Conservation (phyloP, 768 basidiomycete genomes). For the Serendipita sp. region DNA sequence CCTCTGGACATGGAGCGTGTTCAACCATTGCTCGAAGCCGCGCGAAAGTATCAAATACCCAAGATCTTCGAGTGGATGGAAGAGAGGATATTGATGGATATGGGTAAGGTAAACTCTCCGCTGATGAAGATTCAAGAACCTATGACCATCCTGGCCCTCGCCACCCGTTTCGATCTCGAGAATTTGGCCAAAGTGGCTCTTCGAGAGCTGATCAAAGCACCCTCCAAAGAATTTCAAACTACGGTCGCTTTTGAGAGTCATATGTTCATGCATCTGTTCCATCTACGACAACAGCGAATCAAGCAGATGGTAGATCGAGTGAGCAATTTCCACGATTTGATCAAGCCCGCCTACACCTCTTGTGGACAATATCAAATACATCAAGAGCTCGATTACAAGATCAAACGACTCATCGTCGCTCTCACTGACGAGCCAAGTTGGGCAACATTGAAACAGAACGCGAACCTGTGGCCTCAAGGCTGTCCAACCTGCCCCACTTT, state of each 20-base stretch:
- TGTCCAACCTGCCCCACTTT: neutral
- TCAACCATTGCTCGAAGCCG: neutral
- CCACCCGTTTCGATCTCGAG: neutral
- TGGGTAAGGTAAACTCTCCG: too few relatives aligned
- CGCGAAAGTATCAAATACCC: neutral
- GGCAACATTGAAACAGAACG: neutral
- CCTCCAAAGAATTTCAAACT: neutral
- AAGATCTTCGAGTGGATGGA: neutral
- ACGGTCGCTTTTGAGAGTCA: neutral
- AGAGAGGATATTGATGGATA: neutral
- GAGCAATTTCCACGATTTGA: neutral
- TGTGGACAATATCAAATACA: neutral
- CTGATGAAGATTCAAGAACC: neutral
- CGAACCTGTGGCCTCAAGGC: neutral
- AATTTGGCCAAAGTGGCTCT: neutral
- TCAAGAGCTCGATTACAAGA: neutral
- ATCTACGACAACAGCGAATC: neutral
- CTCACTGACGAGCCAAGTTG: neutral
- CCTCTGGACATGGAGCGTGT: neutral
- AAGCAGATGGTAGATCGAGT: neutral
- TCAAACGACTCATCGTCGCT: neutral
- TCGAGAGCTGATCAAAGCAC: neutral
- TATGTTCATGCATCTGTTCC: neutral
- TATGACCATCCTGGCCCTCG: neutral
- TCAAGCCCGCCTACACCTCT: neutral